phyloP scores from a whole-genome alignment of 2,329 filamentous ascomycete genomes.

The Sphaerulina populicola region DNA sequence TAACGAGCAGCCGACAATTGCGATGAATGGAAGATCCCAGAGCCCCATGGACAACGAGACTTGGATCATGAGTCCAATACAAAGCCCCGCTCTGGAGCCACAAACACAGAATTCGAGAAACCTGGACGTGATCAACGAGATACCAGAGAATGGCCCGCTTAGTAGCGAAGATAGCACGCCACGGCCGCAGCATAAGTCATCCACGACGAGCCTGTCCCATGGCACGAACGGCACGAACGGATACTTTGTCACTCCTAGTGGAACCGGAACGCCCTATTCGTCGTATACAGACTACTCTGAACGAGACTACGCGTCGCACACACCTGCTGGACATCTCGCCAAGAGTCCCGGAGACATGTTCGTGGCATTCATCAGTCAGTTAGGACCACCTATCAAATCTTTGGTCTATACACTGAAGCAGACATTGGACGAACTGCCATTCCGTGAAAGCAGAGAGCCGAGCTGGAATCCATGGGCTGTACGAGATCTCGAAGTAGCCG shows the following conservation, averaged over 20 bases:
- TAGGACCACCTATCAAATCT: constrained; percentile 94
- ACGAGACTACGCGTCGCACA: constrained; percentile 5
- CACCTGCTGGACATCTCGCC: constrained; percentile 10
- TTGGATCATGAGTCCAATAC: constrained; percentile 12
- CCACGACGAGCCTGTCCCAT: not conserved
- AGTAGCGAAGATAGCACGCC: constrained; percentile 6
- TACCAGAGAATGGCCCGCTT: constrained; percentile 27
- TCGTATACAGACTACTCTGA: constrained; percentile 10
- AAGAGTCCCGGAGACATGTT: constrained; percentile 68
- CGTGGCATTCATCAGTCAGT: constrained; percentile 73
- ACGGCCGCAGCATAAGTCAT: not conserved
- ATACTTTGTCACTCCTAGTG: constrained; percentile 15
- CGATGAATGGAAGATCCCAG: constrained; percentile 3
- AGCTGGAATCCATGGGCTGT: constrained; percentile 20
- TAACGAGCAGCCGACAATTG: constrained; percentile 45
- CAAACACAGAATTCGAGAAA: constrained; percentile 26
- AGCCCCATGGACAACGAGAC: constrained; percentile 5
- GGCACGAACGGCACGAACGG: constrained; percentile 12
- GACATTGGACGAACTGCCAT: constrained; percentile 79
- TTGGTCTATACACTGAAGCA: constrained; percentile 84
- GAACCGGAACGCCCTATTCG: constrained; percentile 16
- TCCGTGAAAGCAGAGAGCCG: constrained; percentile 38
- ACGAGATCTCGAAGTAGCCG: constrained; percentile 56
- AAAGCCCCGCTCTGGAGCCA: constrained; percentile 6
- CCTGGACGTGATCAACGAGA: constrained; percentile 38